Evolutionary conservation across 2,329 filamentous ascomycete genomes (phyloP).

Genomic region (Grosmannia clavigera): DNA sequence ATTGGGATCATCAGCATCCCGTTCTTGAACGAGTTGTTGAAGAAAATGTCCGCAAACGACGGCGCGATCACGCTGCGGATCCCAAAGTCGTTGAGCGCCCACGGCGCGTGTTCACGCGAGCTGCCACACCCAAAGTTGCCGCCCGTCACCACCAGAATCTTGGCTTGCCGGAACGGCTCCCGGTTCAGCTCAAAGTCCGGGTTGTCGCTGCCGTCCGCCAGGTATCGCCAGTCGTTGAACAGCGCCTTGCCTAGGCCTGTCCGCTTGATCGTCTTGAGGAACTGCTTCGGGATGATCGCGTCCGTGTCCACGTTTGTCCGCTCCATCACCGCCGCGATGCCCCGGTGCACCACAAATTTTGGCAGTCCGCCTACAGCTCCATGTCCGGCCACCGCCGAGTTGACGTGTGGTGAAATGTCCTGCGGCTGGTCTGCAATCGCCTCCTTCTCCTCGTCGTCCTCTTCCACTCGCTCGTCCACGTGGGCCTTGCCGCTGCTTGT

Average conservation of each 20-base stretch:
- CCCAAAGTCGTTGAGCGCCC: conserved; percentile 93
- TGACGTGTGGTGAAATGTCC: conserved; percentile 51
- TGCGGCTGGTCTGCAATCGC: conserved; percentile 44
- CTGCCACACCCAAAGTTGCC: conserved; percentile 92
- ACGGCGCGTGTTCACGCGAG: conserved; percentile 89
- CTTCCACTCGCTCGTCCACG: conserved; percentile 38
- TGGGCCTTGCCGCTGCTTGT: conserved; percentile 25
- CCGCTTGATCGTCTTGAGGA: conserved; percentile 97
- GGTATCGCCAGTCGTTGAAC: conserved; percentile 75
- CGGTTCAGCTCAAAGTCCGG: conserved; percentile 80
- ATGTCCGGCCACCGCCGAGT: conserved; percentile 39
- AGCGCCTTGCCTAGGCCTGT: conserved; percentile 81
- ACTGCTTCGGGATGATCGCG: conserved; percentile 98
- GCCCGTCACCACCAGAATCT: conserved; percentile 85
- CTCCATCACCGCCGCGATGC: conserved; percentile 78
- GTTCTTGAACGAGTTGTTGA: conserved; percentile 99
- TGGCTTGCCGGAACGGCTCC: conserved; percentile 69
- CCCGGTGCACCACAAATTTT: conserved; percentile 73
- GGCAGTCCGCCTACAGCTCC: conserved; percentile 54
- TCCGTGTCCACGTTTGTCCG: conserved; percentile 94
- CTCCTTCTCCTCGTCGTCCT: conserved; percentile 40
- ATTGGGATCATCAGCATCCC: conserved; percentile 88
- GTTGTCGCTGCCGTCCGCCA: conserved; percentile 61
- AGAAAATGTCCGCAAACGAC: conserved; percentile 84
- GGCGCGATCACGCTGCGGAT: conserved; percentile 90